Percentiles rank a stretch among this genome's conserved stretches.
Evolutionary conservation across 257 asterid genomes (phyloP).

Genomic region (Solanum paucissectum): DNA sequence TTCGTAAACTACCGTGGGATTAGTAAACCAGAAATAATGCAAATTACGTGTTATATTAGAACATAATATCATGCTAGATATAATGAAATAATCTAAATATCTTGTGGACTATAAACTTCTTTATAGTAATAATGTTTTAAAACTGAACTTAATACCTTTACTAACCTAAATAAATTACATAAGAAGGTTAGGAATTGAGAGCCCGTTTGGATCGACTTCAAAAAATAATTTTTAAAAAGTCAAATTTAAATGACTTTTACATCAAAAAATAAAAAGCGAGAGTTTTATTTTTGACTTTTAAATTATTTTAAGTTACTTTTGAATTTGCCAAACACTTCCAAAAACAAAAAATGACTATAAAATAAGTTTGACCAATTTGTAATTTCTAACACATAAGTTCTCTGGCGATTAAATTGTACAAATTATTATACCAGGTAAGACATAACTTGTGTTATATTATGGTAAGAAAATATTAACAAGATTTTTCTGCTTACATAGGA

Average conservation of each 20-base stretch:
- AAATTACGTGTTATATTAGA: not conserved
- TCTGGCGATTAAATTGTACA: not conserved
- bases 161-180: not conserved
- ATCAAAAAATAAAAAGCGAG: no score
- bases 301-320: no score
- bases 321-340: no score
- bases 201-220: no score
- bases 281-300: no score
- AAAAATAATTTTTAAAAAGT: no score
- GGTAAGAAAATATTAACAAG: not conserved
- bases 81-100: not conserved
- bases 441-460: not conserved
- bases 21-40: not conserved
- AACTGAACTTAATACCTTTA: not conserved
- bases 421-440: not conserved
- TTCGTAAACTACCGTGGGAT: not conserved
- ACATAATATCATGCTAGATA: not conserved
- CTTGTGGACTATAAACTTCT: not conserved
- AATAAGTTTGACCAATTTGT: not conserved
- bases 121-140: not conserved
- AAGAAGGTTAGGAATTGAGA: no score
- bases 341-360: no score
- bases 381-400: not conserved
- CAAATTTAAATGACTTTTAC: no score
- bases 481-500: no score